Evolutionary conservation across 129 eudicot species (phyloP).

Genomic region (Flaveria brownii): DNA sequence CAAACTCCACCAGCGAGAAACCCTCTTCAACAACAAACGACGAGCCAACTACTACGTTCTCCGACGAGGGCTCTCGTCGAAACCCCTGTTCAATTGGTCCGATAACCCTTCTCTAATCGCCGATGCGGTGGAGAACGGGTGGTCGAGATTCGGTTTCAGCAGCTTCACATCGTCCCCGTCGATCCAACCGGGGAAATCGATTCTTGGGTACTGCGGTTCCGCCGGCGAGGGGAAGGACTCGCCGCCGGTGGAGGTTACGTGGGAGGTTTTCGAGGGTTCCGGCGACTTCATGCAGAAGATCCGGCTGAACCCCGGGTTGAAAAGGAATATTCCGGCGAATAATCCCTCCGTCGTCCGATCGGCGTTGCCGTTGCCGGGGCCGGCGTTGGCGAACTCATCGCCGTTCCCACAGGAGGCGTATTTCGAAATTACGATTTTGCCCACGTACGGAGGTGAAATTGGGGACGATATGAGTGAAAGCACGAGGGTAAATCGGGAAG

Average conservation of each 20-base stretch:
- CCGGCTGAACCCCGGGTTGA: conserved; percentile 51
- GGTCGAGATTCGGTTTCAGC: conserved; percentile 83
- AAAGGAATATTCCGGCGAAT: conserved; percentile 16
- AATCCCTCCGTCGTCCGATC: conserved; percentile 50
- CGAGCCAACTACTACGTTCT: conserved; percentile 49
- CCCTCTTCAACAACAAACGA: conserved; percentile 28
- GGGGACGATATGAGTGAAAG: conserved; percentile 10
- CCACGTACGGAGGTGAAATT: conserved; percentile 19
- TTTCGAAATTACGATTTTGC: conserved; percentile 73
- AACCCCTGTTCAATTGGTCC: conserved; percentile 60
- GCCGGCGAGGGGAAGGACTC: conserved; percentile 26
- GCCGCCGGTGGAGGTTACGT: conserved; percentile 48
- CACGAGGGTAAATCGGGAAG: conserved; percentile 34
- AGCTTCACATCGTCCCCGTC: conserved; percentile 47
- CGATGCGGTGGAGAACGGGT: conserved; percentile 94
- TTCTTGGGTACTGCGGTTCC: conserved; percentile 50
- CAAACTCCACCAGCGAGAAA: conserved; percentile 43
- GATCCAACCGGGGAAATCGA: conserved; percentile 43
- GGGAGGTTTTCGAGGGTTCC: conserved; percentile 83
- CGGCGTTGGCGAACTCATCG: conserved; percentile 55
- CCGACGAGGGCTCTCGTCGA: conserved; percentile 50
- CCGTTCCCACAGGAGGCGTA: conserved; percentile 93
- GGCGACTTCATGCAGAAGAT: conserved; percentile 82
- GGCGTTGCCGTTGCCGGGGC: conserved; percentile 88
- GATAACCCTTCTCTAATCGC: conserved; percentile 76